Conservation (phyloP, 2,329 filamentous ascomycete genomes). For the Pseudogymnoascus sp. region DNA sequence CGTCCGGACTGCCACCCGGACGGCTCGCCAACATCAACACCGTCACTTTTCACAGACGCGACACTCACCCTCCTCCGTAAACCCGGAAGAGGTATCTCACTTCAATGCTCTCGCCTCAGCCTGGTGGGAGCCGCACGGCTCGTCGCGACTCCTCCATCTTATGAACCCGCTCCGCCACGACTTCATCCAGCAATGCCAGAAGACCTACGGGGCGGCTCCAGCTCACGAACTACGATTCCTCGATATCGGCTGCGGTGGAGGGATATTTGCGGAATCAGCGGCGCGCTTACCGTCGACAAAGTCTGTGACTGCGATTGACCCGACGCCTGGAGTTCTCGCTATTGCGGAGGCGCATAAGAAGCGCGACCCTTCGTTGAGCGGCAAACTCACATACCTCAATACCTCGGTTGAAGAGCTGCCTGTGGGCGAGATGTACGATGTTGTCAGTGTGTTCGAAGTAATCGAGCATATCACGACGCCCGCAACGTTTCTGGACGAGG, state of each 20-base stretch:
- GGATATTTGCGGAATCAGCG: conserved; percentile 88
- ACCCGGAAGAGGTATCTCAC: conserved; percentile 81
- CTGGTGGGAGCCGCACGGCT: conserved; percentile 96
- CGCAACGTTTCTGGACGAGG: conserved; percentile 61
- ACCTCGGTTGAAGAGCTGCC: conserved; percentile 66
- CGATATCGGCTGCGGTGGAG: conserved; percentile 90
- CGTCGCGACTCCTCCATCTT: conserved; percentile 84
- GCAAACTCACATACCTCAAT: conserved; percentile 64
- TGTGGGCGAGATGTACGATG: conserved; percentile 52
- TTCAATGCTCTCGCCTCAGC: conserved; percentile 87
- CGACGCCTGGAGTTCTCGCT: conserved; percentile 62
- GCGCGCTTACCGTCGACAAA: conserved; percentile 57
- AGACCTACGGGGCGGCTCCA: neutral
- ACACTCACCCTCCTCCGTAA: conserved; percentile 58
- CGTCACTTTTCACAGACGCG: neutral
- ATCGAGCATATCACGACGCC: conserved; percentile 83
- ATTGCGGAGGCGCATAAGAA: conserved; percentile 70
- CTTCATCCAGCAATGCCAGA: conserved; percentile 66
- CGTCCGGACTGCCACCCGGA: neutral
- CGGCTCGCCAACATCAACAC: conserved; percentile 1
- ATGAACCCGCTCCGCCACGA: conserved; percentile 97
- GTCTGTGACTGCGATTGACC: conserved; percentile 69
- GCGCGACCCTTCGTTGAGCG: conserved; percentile 58
- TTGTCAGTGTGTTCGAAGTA: conserved; percentile 88
- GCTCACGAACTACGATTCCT: conserved; percentile 60